These are phyloP conservation scores for Ophiostoma sp. DNA, from an alignment of 2,329 filamentous ascomycete genomes.

Conservation along the genomic window DNA sequence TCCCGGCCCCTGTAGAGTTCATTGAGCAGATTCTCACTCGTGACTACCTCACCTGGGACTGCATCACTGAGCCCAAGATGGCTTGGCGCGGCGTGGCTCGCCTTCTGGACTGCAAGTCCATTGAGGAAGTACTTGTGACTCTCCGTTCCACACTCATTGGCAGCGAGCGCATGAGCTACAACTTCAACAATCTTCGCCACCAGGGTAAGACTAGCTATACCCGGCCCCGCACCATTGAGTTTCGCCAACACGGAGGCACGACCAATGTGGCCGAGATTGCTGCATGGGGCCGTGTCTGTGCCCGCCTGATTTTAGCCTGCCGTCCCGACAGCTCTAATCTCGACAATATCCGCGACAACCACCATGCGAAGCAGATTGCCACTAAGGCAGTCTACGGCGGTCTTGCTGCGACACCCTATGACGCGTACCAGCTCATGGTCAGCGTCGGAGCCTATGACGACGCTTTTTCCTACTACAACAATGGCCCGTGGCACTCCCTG, in stretches of 20 bases:
- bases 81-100: constrained; percentile 16
- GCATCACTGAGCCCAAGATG: neutral
- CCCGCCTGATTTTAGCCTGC: neutral
- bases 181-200: constrained; percentile 19
- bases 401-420: neutral
- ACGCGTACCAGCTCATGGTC: constrained; percentile 20
- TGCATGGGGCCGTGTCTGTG: constrained; percentile 16
- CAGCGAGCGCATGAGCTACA: constrained; percentile 11
- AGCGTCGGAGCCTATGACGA: constrained; percentile 1
- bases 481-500: neutral
- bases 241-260: constrained; percentile 22
- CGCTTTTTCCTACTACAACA: neutral
- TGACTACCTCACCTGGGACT: neutral
- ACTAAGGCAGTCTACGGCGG: neutral
- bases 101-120: neutral
- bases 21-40: constrained; percentile 1
- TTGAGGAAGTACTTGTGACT: neutral
- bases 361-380: neutral
- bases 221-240: constrained; percentile 17
- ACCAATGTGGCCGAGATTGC: constrained; percentile 9
- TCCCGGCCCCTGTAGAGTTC: neutral
- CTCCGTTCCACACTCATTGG: neutral
- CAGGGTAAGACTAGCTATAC: neutral
- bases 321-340: neutral
- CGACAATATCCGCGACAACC: neutral